Conservation (phyloP, 2,329 filamentous ascomycete species). For the Penicillium sp. region DNA sequence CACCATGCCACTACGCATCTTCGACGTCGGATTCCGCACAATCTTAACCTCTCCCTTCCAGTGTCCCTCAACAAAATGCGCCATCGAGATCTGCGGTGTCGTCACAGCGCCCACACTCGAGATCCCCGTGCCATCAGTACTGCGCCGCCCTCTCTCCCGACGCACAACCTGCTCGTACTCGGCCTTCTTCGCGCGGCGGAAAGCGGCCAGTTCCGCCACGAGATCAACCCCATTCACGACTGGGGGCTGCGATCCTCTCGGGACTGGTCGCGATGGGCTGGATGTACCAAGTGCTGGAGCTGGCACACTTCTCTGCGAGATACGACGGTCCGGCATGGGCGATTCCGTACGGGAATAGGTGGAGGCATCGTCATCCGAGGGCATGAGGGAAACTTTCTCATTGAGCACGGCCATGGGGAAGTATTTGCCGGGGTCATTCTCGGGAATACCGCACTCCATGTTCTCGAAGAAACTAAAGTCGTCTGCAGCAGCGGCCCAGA, state of each 20-base stretch:
- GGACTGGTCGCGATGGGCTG: slow-evolving; percentile 3
- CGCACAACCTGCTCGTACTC: slow-evolving; percentile 47
- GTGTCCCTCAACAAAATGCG: slow-evolving; percentile 55
- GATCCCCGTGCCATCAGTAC: slow-evolving; percentile 27
- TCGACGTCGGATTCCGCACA: slow-evolving; percentile 48
- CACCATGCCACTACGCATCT: slow-evolving; percentile 48
- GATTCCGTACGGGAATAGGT: slow-evolving; percentile 19
- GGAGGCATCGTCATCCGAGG: slow-evolving; percentile 32
- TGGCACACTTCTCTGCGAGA: slow-evolving; percentile 10
- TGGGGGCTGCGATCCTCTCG: slow-evolving; percentile 6
- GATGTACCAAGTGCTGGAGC: slow-evolving; percentile 4
- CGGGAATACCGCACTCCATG: slow-evolving; percentile 56
- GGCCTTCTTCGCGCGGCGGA: slow-evolving; percentile 55
- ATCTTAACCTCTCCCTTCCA: slow-evolving; percentile 63
- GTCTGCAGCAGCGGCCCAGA: slow-evolving; percentile 61
- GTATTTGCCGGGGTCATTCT: slow-evolving; percentile 46
- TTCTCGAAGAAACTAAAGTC: slow-evolving; percentile 66
- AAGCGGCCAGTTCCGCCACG: slow-evolving; percentile 56
- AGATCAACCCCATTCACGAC: slow-evolving; percentile 49
- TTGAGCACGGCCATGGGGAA: slow-evolving; percentile 48
- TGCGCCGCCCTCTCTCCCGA: slow-evolving; percentile 29
- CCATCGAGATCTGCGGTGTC: slow-evolving; percentile 29
- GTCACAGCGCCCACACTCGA: slow-evolving; percentile 18
- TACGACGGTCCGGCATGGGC: slow-evolving; percentile 10
- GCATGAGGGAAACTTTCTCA: slow-evolving; percentile 48